Conservation (phyloP, 257 asterid genomes). For the Paulownia fortunei region DNA sequence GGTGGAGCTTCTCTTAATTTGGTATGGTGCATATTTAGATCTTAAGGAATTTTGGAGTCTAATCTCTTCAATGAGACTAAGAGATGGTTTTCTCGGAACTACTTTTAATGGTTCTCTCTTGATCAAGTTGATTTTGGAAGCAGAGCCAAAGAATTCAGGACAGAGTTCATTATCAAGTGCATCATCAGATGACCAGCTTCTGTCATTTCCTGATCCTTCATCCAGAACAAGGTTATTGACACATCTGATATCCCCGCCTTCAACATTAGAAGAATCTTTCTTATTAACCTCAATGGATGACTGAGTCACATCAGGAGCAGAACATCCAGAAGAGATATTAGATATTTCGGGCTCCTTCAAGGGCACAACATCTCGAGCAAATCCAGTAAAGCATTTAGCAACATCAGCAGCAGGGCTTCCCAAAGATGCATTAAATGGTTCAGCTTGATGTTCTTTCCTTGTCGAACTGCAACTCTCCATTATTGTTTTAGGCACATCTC, state of each 20-base stretch:
- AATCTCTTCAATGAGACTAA: conserved; percentile 53
- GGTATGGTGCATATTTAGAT: conserved; percentile 27
- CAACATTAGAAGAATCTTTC: conserved; percentile 46
- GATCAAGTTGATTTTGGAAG: conserved; percentile 40
- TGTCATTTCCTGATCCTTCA: conserved; percentile 58
- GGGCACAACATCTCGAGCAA: conserved; percentile 38
- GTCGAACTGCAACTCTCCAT: conserved; percentile 32
- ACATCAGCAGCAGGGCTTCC: conserved; percentile 37
- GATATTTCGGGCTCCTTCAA: conserved; percentile 52
- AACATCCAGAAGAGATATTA: conserved; percentile 55
- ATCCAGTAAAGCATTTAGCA: conserved; percentile 37
- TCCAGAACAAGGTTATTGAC: conserved; percentile 45
- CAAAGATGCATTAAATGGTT: conserved; percentile 18
- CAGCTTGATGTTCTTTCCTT: conserved; percentile 38
- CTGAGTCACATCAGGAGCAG: conserved; percentile 59
- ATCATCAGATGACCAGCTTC: conserved; percentile 60
- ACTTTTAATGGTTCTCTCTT: conserved; percentile 40
- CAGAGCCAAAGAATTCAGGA: conserved; percentile 43
- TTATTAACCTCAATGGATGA: conserved; percentile 47
- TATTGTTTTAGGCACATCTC: conserved; percentile 58
- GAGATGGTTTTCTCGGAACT: conserved; percentile 37
- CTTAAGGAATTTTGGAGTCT: conserved; percentile 43
- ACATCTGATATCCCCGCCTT: conserved; percentile 36
- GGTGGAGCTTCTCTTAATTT: conserved; percentile 40
- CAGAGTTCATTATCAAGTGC: conserved; percentile 46